These are phyloP conservation scores for Boechera divaricarpa DNA, from an alignment of 345 rosid species.

Conservation along the genomic window DNA sequence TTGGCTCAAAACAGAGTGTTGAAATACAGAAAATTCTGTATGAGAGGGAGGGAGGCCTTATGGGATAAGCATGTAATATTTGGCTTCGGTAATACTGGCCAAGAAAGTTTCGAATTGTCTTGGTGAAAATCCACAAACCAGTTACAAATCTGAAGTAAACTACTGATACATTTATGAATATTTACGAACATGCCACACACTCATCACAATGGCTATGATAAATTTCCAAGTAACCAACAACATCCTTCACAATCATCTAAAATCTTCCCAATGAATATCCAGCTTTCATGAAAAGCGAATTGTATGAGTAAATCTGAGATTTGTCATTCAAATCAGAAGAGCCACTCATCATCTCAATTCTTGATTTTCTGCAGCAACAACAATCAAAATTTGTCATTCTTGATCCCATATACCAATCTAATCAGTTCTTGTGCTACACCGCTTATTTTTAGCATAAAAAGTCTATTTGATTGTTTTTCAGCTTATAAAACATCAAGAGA, in stretches of 20 bases:
- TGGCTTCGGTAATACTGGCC: conserved; percentile 1
- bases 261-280: conserved; percentile 30
- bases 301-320: conserved; percentile 14
- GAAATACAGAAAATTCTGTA: background rate
- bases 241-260: conserved; percentile 32
- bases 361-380: conserved; percentile 31
- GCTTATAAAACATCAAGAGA: background rate
- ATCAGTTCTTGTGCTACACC: conserved; percentile 3
- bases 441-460: background rate
- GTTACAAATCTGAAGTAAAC: conserved; percentile 11
- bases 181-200: conserved; percentile 40
- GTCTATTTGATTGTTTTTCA: background rate
- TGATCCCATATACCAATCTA: background rate
- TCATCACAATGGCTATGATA: conserved; percentile 39
- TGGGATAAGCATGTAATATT: background rate
- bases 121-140: conserved; percentile 32
- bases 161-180: conserved; percentile 35
- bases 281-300: conserved; percentile 29
- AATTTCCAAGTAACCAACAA: background rate
- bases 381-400: background rate
- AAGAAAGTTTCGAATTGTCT: conserved; percentile 22
- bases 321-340: background rate
- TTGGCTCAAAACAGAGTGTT: background rate
- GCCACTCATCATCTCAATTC: conserved; percentile 27
- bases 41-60: background rate